Evolutionary conservation across 2,329 filamentous ascomycete species (phyloP).

Genomic region (Periconia sp.): DNA sequence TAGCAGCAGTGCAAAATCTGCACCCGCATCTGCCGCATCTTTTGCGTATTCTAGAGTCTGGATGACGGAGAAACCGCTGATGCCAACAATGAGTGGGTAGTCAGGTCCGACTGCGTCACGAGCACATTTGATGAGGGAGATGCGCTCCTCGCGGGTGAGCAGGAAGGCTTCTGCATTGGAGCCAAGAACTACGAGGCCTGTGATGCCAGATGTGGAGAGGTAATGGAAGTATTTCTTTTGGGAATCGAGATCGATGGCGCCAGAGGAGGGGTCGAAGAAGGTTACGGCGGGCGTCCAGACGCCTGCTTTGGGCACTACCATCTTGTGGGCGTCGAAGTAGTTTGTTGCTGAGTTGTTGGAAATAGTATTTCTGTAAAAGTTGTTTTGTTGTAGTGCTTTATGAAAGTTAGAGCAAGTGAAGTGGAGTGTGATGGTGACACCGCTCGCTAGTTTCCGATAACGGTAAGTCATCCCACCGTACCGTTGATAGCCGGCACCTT

Average conservation of each 20-base stretch:
- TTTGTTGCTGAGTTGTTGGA: no score
- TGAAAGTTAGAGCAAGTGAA: no score
- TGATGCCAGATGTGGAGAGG: constrained; percentile 50
- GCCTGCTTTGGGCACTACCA: constrained; percentile 22
- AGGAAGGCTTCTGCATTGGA: constrained; percentile 56
- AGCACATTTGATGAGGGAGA: constrained; percentile 46
- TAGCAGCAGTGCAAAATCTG: constrained; percentile 51
- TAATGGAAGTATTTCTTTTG: constrained; percentile 54
- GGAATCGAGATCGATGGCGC: constrained; percentile 49
- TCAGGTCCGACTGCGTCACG: constrained; percentile 50
- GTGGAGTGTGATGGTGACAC: no score
- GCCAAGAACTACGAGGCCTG: constrained; percentile 54
- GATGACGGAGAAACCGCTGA: constrained; percentile 51
- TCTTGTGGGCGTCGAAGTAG: not conserved
- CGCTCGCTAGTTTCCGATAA: no score
- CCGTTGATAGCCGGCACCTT: no score
- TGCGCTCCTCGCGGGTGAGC: constrained; percentile 52
- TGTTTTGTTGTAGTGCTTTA: no score
- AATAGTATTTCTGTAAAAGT: no score
- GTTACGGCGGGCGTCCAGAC: constrained; percentile 52
- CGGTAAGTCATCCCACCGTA: no score
- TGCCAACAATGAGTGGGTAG: constrained; percentile 53
- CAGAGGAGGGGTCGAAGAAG: constrained; percentile 50
- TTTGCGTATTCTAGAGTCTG: constrained; percentile 52
- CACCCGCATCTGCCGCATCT: constrained; percentile 50